Evolutionary conservation across 345 rosid genomes (phyloP).

Genomic region (Nasturtium officinale): DNA sequence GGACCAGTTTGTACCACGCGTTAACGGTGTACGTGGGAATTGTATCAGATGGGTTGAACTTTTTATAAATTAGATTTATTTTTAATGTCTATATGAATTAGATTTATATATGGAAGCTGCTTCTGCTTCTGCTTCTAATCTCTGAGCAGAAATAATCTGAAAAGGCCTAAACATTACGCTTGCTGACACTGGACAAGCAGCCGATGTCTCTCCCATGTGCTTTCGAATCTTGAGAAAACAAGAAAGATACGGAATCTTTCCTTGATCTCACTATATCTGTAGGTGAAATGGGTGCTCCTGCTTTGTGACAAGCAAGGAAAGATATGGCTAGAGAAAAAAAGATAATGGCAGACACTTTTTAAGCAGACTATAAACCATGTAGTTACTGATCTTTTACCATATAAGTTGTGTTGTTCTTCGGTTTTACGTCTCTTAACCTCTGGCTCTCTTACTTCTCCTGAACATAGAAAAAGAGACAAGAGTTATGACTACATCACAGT

Average conservation of each 20-base stretch:
- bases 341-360: constrained; percentile 55
- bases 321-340: constrained; percentile 65
- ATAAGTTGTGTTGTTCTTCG: constrained; percentile 53
- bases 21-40: not conserved
- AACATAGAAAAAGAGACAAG: not conserved
- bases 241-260: constrained; percentile 52
- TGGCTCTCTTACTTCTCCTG: constrained; percentile 40
- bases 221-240: constrained; percentile 65
- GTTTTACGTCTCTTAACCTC: constrained; percentile 32
- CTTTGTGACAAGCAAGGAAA: constrained; percentile 71
- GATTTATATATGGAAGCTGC: too few relatives aligned
- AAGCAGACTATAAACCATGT: constrained; percentile 62
- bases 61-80: too few relatives aligned
- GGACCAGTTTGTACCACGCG: not conserved
- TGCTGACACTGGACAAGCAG: constrained; percentile 60
- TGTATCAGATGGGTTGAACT: too few relatives aligned
- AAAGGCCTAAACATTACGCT: constrained; percentile 66
- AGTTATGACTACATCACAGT: too few relatives aligned
- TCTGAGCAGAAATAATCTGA: constrained; percentile 53
- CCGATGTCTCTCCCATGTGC: constrained; percentile 49
- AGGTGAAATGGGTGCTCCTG: constrained; percentile 65
- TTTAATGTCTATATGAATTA: too few relatives aligned
- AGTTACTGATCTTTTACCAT: constrained; percentile 62
- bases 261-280: constrained; percentile 57
- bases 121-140: constrained; percentile 61